Conservation (phyloP, 768 basidiomycete genomes). For the Agrocybe pediades region DNA sequence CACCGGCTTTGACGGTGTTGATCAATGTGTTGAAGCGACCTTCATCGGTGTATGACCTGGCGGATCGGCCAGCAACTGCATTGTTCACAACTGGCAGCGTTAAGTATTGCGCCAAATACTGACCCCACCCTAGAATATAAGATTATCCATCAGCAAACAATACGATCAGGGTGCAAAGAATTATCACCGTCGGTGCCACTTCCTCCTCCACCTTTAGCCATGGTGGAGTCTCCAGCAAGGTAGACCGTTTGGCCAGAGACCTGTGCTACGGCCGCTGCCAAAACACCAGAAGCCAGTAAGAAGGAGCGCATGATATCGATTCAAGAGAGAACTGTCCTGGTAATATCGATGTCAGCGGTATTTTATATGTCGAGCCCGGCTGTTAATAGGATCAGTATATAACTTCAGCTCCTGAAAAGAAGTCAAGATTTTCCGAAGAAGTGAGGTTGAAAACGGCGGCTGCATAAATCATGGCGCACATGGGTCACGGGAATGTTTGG, state of each 20-base stretch:
- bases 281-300: background rate
- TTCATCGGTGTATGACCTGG: conserved; percentile 49
- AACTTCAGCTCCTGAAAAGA: background rate
- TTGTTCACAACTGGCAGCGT: conserved; percentile 45
- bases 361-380: background rate
- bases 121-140: conserved; percentile 41
- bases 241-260: conserved; percentile 23
- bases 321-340: background rate
- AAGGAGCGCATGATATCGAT: background rate
- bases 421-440: conserved; percentile 9
- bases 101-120: conserved; percentile 42
- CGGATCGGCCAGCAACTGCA: conserved; percentile 47
- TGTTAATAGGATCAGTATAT: background rate
- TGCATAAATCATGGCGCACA: background rate
- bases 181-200: conserved; percentile 34
- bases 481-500: background rate
- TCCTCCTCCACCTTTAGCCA: conserved; percentile 42
- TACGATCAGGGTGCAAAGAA: background rate
- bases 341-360: background rate
- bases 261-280: background rate
- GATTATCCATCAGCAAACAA: background rate
- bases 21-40: conserved; percentile 45
- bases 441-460: background rate
- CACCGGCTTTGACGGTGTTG: conserved; percentile 38
- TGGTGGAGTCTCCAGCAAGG: conserved; percentile 46